phyloP scores from a whole-genome alignment of 345 rosid species.

The Alliaria petiolata region DNA sequence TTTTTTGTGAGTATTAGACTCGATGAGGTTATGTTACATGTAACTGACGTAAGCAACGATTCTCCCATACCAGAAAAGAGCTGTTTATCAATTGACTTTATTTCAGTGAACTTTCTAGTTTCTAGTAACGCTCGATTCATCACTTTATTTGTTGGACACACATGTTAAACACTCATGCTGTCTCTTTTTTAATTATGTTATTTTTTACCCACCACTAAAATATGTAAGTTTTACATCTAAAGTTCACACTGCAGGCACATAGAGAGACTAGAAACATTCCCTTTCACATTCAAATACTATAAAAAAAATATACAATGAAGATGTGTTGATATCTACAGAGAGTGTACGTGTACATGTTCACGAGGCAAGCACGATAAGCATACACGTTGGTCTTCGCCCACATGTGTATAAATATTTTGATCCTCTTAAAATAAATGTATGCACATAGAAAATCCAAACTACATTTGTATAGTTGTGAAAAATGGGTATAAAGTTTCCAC shows the following conservation, averaged over 20 bases:
- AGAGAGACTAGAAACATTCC: not conserved
- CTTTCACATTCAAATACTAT: not conserved
- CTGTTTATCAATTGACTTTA: not conserved
- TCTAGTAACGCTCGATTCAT: conserved; percentile 10
- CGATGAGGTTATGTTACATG: too few relatives aligned
- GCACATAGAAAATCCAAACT: not conserved
- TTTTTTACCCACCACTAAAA: not conserved
- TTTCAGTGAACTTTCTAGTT: conserved; percentile 1
- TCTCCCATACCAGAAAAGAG: not conserved
- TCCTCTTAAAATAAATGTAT: not conserved
- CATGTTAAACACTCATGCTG: conserved; percentile 28
- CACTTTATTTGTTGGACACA: conserved; percentile 15
- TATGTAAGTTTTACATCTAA: not conserved
- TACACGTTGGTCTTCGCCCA: conserved; percentile 2
- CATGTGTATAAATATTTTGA: not conserved
- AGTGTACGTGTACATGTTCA: not conserved
- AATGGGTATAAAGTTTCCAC: not conserved
- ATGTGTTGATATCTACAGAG: too few relatives aligned
- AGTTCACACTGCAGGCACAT: not conserved
- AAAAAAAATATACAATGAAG: not conserved
- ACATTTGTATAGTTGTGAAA: not conserved
- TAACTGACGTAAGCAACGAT: not conserved
- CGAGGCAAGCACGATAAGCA: conserved; percentile 5
- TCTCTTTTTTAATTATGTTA: not conserved
- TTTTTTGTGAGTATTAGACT: too few relatives aligned